Base-by-base conservation (phyloP, 2,329 filamentous ascomycete genomes). In the Aspergillus puulaauensis region DNA sequence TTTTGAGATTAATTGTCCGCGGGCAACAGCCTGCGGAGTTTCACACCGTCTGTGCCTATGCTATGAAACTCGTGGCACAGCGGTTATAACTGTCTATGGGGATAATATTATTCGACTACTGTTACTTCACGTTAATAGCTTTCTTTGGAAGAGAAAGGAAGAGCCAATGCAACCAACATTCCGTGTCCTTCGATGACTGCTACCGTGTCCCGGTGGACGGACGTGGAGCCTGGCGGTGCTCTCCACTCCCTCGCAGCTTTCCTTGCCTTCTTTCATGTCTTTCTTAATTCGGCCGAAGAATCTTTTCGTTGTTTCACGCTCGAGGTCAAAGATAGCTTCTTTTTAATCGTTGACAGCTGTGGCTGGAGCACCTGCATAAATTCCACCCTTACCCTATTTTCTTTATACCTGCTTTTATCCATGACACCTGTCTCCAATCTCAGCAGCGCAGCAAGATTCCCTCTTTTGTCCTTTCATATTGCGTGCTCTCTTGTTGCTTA, bases 401-500 rank as follows among this genome's bases (percentile, higher is more conserved):
- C 40, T 52, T 57, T 57, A 57, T 64, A 56, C 55, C 57, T 63
- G 57, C 59, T 65, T 67, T 62, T 56, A 64, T 63, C 62, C 60
- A 65, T 66, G 64, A 64, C 65, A 65, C 61, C 67, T 66, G 66
- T 68, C 66, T 58, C 68, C 65, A 70, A 69, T 71, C 65, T 70
- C 65, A 70, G 66, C 71, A 73, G 68, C 70, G 70, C 71, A 71
- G 70, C 71, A 73, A 74, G 69, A 74, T 72, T 74, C 71, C 71
- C 71, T 73, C 69, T 73, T 69, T 70, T 67, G 66, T 66, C 59
- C 52, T 69, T 66, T 67, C 62, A 61, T 65, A 58, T 65, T 67
- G 69, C 66, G 62, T 67, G 62, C 65, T 62, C 61, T 66, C 59
- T 64, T 59, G 57, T 67, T 61, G 62, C 60, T 63, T 59, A 63